Evolutionary conservation across 345 rosid species (phyloP), one percentile per base, ranked within the genome.

Genomic region (Aurinia saxatilis): DNA sequence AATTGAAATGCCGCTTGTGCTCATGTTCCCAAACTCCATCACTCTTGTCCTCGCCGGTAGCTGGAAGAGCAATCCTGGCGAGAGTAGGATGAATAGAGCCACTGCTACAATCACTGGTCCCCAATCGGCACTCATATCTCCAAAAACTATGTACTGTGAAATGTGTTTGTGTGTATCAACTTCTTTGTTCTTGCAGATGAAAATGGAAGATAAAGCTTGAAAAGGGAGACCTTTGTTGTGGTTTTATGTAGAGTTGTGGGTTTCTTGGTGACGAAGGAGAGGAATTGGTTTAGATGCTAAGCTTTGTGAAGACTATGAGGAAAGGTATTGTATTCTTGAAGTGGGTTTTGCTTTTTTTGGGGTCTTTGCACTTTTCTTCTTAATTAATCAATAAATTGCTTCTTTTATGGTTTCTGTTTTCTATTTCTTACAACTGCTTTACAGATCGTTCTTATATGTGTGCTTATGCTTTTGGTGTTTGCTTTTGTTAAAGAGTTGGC

Each of bases 51-150:
- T 90, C 11, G 95, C 87, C 0, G 99, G 99, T 54, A 90, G 30
- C 79, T 93, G 99, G 81, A 93, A 87, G 72, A 93, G 68, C 68
- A 93, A 65, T 17, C 99, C 99, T n/a, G 99, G 99, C 1, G 97
- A 93, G 46, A 93, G 52, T 19, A 93, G 57, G 57, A 93, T 83
- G 84, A 93, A 93, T 70, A 93, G 19, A 35, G 30, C 88, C 52
- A 84, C 95, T 0, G 96, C 86, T 3, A 87, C 84, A 0, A 83
- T 53, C 12, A 90, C 89, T 0, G 99, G 97, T 48, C 92, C 99
- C 99, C 99, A 93, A 59, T 93, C 99, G 0, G 99, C 85, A 63
- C 81, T 71, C 75, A 71, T 71, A 27, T n/a, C n/a, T n/a, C n/a
- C n/a, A n/a, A n/a, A n/a, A n/a, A n/a, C n/a, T n/a, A 50, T 33